Conservation (phyloP, 306 rosid species). For the Ceratonia siliqua region DNA sequence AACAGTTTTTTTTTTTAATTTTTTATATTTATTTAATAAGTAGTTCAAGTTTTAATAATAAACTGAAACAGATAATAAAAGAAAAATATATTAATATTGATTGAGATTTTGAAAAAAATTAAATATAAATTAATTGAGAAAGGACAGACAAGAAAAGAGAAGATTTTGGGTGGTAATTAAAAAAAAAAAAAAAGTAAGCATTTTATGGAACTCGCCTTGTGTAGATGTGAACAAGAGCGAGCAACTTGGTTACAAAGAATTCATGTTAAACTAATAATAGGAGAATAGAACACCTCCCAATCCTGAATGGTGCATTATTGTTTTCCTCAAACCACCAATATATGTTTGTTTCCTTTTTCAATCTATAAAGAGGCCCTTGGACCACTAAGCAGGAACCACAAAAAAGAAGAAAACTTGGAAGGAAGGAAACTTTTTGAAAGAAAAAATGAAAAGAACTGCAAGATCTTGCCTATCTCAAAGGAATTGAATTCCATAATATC, state of each 20-base stretch:
- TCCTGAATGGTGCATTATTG: conserved; percentile 18
- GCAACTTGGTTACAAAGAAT: conserved; percentile 17
- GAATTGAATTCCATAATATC: background rate
- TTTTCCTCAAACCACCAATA: conserved; percentile 38
- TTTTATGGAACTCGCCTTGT: too few species aligned
- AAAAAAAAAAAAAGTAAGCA: too few species aligned
- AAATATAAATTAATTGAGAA: too few species aligned
- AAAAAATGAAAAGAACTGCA: background rate
- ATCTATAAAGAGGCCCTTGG: conserved; percentile 29
- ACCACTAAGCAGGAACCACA: background rate
- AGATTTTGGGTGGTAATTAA: conserved; percentile 33
- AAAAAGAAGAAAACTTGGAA: background rate
- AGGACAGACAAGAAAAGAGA: conserved; percentile 21
- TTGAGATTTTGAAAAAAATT: too few species aligned
- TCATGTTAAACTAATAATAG: background rate
- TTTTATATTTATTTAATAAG: too few species aligned
- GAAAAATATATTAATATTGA: too few species aligned
- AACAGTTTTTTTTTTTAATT: too few species aligned
- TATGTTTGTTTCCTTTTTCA: background rate
- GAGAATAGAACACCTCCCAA: background rate
- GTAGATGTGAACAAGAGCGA: too few species aligned
- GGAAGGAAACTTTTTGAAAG: background rate
- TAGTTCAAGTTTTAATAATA: too few species aligned
- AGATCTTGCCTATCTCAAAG: background rate
- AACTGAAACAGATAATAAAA: too few species aligned